Evolutionary conservation across 1,284 basidiomycete genomes (phyloP).

Genomic region (Microbotryum lychnidis-dioicae): DNA sequence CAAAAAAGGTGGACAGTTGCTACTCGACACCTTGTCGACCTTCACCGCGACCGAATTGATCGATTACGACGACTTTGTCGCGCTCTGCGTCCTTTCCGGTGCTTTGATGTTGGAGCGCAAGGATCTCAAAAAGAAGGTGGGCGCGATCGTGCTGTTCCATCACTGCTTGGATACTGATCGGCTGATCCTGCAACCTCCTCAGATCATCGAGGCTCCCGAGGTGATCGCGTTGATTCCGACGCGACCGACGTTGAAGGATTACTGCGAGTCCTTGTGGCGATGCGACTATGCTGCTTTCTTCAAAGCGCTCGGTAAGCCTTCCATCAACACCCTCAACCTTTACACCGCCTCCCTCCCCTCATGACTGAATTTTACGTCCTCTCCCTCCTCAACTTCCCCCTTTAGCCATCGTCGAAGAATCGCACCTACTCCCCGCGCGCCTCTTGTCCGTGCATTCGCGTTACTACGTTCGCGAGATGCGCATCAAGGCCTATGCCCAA

Average conservation of each 20-base stretch:
- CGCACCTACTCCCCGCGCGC: conserved; percentile 75
- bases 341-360: background rate
- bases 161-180: background rate
- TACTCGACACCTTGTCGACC: conserved; percentile 84
- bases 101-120: conserved; percentile 70
- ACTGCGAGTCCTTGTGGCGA: conserved; percentile 63
- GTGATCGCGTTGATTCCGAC: conserved; percentile 46
- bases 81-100: conserved; percentile 72
- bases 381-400: too few relatives aligned
- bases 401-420: conserved; percentile 76
- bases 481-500: conserved; percentile 88
- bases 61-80: conserved; percentile 84
- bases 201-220: conserved; percentile 51
- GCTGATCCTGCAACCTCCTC: too few relatives aligned
- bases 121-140: conserved; percentile 87
- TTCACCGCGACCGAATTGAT: conserved; percentile 89
- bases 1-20: conserved; percentile 55
- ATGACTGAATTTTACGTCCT: background rate
- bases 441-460: conserved; percentile 77
- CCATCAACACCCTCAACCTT: too few relatives aligned
- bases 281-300: conserved; percentile 95
- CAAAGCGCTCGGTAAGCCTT: conserved; percentile 60
- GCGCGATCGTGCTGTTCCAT: conserved; percentile 11
- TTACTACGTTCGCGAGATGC: conserved; percentile 92
- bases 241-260: conserved; percentile 46